Evolutionary conservation across 352 stramenopile species (phyloP), one percentile per base, ranked within the genome.

Genomic region (Phytophthora nicotianae): DNA sequence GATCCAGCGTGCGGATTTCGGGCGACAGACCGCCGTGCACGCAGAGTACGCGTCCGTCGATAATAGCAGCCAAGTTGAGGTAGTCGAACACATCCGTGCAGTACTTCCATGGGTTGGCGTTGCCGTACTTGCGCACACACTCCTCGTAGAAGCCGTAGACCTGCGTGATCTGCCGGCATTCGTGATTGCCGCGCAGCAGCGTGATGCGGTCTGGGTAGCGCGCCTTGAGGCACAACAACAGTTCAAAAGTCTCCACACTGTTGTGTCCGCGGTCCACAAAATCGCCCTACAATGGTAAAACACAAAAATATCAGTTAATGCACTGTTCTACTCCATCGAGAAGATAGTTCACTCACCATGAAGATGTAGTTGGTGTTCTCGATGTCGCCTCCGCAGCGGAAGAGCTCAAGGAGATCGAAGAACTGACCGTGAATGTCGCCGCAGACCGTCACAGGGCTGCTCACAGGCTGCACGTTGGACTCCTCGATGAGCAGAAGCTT

Each of bases 141-240:
- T 99, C 96, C 70, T 98, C 96, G 69, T 98, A 98, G 70, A 99
- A 99, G 40, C 96, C 96, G 59, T 98, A 99, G 8, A 98, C 91
- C 83, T 98, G 94, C 56, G 96, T 99, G 69, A 98, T 98, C 85
- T 98, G 94, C 38, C 96, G 88, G 63, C 85, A 95, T 79, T 97
- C 89, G 72, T 97, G 90, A 69, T 97, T 96, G 46, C 86, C 86
- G 20, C 84, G 87, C 60, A 97, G 72, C 66, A 97, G 63, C 49
- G 83, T 93, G 68, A 97, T 96, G 55, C 86, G 78, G 60, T 96
- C 89, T 27, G 89, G 88, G 62, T 95, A 96, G 48, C 84, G 70
- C 46, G 83, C 89, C 72, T 97, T 77, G 37, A 97, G 81, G 45
- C 84, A 94, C 45, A 97, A 69, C 51, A 97, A 62, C 41, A 97